Percentiles rank a stretch among this genome's conserved stretches.
Conservation (phyloP, 2,329 filamentous ascomycete species). For the Simplicillium aogashimaense region DNA sequence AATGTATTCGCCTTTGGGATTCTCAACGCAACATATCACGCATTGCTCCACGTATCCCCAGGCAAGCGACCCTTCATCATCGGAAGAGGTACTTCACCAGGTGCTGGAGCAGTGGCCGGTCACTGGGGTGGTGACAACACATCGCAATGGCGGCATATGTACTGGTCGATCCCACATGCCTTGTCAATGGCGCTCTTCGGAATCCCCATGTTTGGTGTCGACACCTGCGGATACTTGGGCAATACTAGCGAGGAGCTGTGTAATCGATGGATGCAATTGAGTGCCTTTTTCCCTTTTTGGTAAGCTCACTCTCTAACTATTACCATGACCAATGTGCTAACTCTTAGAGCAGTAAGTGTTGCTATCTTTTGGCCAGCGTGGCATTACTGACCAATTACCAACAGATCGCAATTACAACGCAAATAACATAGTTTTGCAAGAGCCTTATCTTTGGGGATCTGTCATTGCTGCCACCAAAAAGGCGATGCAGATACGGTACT, state of each 20-base stretch:
- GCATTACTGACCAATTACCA: no score
- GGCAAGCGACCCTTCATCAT: no score
- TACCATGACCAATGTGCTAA: no score
- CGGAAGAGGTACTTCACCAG: slow-evolving; percentile 35
- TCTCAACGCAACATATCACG: slow-evolving; percentile 64
- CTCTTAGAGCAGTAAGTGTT: no score
- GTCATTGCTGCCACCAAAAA: slow-evolving; percentile 53
- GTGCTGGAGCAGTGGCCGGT: slow-evolving; percentile 61
- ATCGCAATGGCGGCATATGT: slow-evolving; percentile 60
- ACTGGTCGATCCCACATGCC: slow-evolving; percentile 65
- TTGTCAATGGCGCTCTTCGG: slow-evolving; percentile 60
- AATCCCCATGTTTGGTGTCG: slow-evolving; percentile 55
- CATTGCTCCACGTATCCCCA: slow-evolving; percentile 49
- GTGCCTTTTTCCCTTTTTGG: slow-evolving; percentile 55
- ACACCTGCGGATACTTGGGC: slow-evolving; percentile 64
- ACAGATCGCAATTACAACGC: slow-evolving; percentile 50
- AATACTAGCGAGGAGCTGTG: slow-evolving; percentile 51
- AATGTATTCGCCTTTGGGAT: slow-evolving; percentile 66
- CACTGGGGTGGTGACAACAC: slow-evolving; percentile 72
- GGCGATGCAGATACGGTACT: slow-evolving; percentile 58
- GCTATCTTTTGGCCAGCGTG: no score
- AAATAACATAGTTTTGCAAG: slow-evolving; percentile 34
- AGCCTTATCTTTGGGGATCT: slow-evolving; percentile 55
- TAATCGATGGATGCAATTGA: slow-evolving; percentile 54
- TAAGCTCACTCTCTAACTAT: no score